Evolutionary conservation across 108 stramenopile species (phyloP).

Genomic region (Aurantiochytrium sp.): DNA sequence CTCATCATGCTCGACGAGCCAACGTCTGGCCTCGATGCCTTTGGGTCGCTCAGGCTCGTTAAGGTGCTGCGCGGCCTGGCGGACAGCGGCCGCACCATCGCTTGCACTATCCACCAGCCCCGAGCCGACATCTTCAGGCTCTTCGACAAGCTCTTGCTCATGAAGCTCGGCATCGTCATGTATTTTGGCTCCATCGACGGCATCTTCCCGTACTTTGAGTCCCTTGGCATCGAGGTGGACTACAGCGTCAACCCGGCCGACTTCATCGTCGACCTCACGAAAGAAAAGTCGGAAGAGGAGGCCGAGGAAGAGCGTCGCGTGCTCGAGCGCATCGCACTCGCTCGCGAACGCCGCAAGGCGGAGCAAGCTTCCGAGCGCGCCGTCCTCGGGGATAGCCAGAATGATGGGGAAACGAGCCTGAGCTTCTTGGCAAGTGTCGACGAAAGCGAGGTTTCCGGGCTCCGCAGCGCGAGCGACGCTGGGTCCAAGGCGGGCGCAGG

Average conservation of each 20-base stretch:
- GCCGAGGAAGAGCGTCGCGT: not conserved
- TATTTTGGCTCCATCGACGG: constrained; percentile 47
- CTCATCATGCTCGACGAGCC: constrained; percentile 66
- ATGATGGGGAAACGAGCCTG: not conserved
- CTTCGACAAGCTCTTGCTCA: constrained; percentile 44
- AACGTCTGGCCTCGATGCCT: constrained; percentile 67
- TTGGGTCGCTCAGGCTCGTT: constrained; percentile 61
- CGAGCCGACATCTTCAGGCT: constrained; percentile 38
- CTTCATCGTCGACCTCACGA: constrained; percentile 5
- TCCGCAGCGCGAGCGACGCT: too few relatives aligned
- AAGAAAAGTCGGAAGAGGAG: not conserved
- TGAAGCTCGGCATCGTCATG: constrained; percentile 40
- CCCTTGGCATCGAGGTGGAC: not conserved
- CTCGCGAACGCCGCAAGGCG: not conserved
- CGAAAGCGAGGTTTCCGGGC: too few relatives aligned
- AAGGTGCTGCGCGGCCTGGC: constrained; percentile 66
- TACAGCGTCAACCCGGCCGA: constrained; percentile 21
- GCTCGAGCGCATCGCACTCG: not conserved
- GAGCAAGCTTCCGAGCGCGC: not conserved
- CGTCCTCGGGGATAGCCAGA: not conserved
- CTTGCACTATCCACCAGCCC: constrained; percentile 56
- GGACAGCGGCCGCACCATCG: constrained; percentile 45
- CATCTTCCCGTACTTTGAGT: constrained; percentile 26
- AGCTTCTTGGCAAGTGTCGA: not conserved
- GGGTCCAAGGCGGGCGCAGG: too few relatives aligned